phyloP scores from a whole-genome alignment of 2,329 filamentous ascomycete species.

The Sporothrix phasma region DNA sequence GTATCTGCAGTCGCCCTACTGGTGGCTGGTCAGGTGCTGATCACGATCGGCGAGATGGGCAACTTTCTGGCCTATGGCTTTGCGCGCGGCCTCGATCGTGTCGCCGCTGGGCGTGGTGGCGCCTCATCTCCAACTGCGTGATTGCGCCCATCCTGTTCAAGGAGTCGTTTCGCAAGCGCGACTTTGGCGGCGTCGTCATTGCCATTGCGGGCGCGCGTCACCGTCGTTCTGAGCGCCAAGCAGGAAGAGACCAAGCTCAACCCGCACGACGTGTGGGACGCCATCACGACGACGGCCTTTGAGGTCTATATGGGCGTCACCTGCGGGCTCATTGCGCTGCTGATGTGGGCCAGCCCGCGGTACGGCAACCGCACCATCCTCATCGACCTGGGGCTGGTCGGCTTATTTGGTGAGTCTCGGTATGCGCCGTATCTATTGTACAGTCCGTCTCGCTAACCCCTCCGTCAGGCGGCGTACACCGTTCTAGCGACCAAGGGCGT shows the following conservation, averaged over 20 bases:
- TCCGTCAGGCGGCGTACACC: constrained; percentile 73
- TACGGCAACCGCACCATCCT: constrained; percentile 83
- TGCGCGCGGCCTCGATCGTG: constrained; percentile 91
- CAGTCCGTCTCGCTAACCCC: not conserved
- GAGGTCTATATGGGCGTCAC: constrained; percentile 82
- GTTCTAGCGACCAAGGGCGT: constrained; percentile 93
- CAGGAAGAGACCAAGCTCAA: constrained; percentile 83
- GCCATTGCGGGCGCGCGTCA: constrained; percentile 81
- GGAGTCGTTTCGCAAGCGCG: constrained; percentile 73
- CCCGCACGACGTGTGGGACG: constrained; percentile 78
- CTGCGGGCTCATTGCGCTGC: constrained; percentile 55
- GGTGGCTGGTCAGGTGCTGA: constrained; percentile 90
- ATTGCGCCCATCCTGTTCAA: constrained; percentile 92
- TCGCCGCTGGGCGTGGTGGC: constrained; percentile 95
- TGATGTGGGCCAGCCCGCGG: constrained; percentile 73
- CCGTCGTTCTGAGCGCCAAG: constrained; percentile 84
- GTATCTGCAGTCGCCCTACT: constrained; percentile 86
- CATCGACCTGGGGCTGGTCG: constrained; percentile 87
- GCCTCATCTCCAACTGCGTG: constrained; percentile 88
- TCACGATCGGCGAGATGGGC: constrained; percentile 85
- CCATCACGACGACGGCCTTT: constrained; percentile 82
- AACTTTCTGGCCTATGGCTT: constrained; percentile 98
- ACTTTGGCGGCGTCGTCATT: constrained; percentile 80
- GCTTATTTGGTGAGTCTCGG: constrained; percentile 67
- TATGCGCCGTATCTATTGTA: no score